phyloP scores from a whole-genome alignment of 495 filamentous ascomycete genomes.

The Aspergillus nanangensis region DNA sequence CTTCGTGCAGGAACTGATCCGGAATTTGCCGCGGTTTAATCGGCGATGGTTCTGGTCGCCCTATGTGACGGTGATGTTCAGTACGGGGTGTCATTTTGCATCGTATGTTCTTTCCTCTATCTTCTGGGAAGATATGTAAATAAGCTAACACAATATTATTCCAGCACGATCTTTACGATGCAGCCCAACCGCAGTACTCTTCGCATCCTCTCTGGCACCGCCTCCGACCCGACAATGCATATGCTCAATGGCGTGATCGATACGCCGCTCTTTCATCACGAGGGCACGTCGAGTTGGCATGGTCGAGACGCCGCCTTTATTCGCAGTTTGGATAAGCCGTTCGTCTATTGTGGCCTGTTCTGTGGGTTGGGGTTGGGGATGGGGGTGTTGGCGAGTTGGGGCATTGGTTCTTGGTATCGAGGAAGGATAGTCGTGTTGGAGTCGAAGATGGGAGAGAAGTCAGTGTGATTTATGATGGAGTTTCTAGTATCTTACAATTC shows the following conservation, averaged over 20 bases:
- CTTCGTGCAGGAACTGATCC: conserved; percentile 5
- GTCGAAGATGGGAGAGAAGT: too few species aligned
- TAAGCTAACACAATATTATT: neutral
- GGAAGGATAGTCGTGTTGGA: too few species aligned
- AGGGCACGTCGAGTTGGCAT: conserved; percentile 45
- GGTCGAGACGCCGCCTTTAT: conserved; percentile 33
- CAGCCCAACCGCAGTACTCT: conserved; percentile 24
- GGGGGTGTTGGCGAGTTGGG: too few species aligned
- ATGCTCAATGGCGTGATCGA: conserved; percentile 39
- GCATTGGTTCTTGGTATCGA: too few species aligned
- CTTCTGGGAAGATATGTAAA: neutral
- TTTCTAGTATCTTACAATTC: too few species aligned
- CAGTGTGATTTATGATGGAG: too few species aligned
- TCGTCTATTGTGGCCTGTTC: too few species aligned
- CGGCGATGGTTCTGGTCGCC: conserved; percentile 6
- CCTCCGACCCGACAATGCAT: conserved; percentile 23
- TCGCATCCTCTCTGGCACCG: conserved; percentile 31
- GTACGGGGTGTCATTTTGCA: conserved; percentile 9
- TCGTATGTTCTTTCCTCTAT: conserved; percentile 1
- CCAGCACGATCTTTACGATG: conserved; percentile 27
- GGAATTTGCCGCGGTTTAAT: conserved; percentile 4
- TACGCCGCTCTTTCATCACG: conserved; percentile 40
- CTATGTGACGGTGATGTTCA: conserved; percentile 11
- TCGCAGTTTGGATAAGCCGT: too few species aligned
- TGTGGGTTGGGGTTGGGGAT: too few species aligned